Evolutionary conservation across 2,329 filamentous ascomycete genomes (phyloP), one percentile per base, ranked within the genome.

Genomic region (Mycogone perniciosa): DNA sequence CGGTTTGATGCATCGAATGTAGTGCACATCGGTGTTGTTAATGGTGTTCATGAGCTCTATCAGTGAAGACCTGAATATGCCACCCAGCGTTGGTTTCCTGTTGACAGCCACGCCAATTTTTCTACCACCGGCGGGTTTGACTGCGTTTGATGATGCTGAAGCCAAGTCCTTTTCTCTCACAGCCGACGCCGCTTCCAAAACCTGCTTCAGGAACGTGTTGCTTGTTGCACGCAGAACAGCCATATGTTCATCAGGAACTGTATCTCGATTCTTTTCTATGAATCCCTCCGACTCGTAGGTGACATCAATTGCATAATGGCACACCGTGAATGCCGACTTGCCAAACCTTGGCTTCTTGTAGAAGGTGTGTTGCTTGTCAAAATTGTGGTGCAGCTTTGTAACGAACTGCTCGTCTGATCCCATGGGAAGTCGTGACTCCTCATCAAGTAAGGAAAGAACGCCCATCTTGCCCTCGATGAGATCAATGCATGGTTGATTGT

Each of bases 231-330:
- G 86, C 57, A 99, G 79, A 35, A 99, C 86, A 53, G 93, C 90
- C 84, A 99, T 88, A 66, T 97, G 93, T 73, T 99, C 93, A 65
- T 99, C 93, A 5, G 93, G 93, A 43, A 99, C 93, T 20, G 95
- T 99, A 69, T 99, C 93, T 68, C 93, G 84, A 71, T 99, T 99
- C 80, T 99, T 99, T 70, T 99, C 95, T 63, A 99, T 96, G 72
- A 99, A 99, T 43, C 93, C 93, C 61, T 99, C 93, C 2, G 92
- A 97, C 70, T 99, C 93, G 67, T 99, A 99, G 13, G 92, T 97
- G 60, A 99, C 93, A 63, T 99, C 93, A 51, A 99, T 79, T 47
- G 93, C 93, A 71, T 99, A 99, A 72, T 99, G 95, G 70, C 92
- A 97, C 56, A 99, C 91, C 6, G 93, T 97, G 73, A 99, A 99